Evolutionary conservation across 495 filamentous ascomycete genomes (phyloP), one percentile per base, ranked within the genome.

Genomic region (Penicillium maclennaniae): DNA sequence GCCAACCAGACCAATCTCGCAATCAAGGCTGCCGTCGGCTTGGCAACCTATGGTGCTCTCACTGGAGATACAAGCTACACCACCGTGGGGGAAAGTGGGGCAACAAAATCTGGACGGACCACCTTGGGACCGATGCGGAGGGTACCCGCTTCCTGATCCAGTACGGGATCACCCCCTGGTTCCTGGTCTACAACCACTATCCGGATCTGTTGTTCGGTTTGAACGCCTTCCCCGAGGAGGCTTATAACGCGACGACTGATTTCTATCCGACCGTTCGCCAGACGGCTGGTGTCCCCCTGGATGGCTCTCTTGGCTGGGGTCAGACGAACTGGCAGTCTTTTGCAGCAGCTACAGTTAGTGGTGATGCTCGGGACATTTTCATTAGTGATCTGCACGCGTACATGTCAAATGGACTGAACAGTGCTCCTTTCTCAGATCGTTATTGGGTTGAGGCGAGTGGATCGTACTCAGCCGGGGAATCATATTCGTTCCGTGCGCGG

Each of bases 1-100:
- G 65, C 69, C 15, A 80, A 80, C 59, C 75, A 79, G 49, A 80
- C 77, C 4, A 75, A 73, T 48, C 67, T 82, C 0, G 78, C 74
- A 10, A 73, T 83, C 54, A 79, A 79, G 48, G 70, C 77, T 37
- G 76, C 77, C 17, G 63, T 79, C 7, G 78, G 68, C 4, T 59
- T 83, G 8, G 69, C 66, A n/a, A 64, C 68, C 15, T 72, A 65
- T 39, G 69, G 76, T 25, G 55, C 58, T 6, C 50, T 79, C 23
- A 63, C 61, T 10, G 57, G 56, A 19, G 53, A 70, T 15, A 47
- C 46, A 6, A 68, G 61, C 28, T 79, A 79, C 56, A 70, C 61
- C 3, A 56, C 62, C 5, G 52, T 51, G 3, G 76, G 66, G n/a
- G 52, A 61, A 34, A 55, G 4, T 70, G 65, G 48, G 76, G 70